Evolutionary conservation across 179 eudicot species (phyloP), one percentile per base, ranked within the genome.

Genomic region (Silene noctiflora): DNA sequence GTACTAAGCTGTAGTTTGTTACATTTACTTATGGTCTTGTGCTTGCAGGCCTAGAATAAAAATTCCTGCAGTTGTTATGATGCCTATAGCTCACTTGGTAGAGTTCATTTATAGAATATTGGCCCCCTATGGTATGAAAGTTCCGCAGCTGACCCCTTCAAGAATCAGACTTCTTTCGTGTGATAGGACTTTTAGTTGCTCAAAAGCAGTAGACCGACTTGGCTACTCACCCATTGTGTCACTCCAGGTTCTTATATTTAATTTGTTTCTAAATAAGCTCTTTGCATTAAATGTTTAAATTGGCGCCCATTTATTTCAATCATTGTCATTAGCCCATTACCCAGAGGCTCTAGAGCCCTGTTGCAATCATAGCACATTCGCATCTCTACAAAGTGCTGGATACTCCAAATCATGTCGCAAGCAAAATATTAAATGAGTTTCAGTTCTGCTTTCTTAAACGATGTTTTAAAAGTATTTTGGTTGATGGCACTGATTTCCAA

Each of bases 71-170:
- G 77, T 62, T 80, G 78, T 93, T 56, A 81, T 95, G 84, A 91
- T 95, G 98, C 99, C 99, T 69, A 88, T 93, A 81, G 99, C 97
- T 19, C 87, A 81, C 73, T 77, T 95, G 84, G 97, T 93, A 61
- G 98, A 90, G 87, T 76, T 75, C 72, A 85, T 76, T 0, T 95
- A 93, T 82, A 95, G 84, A 82, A 46, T 93, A 29, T 85, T 95
- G 59, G 99, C 89, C 14, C 94, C 97, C 31, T 93, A 88, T 76
- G 98, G 99, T 21, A 93, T 95, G 99, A 93, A 90, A 85, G 98
- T 93, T 69, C 99, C 99, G 33, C 99, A 93, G 86, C 77, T 95
- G 78, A 95, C 97, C 69, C 98, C 99, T 73, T 93, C 98, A 77
- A 89, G 99, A 84, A 85, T 95, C 77, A 87, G 98, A 76, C 97